Evolutionary conservation across 495 filamentous ascomycete genomes (phyloP).

Genomic region (Lasiosphaeria miniovina): DNA sequence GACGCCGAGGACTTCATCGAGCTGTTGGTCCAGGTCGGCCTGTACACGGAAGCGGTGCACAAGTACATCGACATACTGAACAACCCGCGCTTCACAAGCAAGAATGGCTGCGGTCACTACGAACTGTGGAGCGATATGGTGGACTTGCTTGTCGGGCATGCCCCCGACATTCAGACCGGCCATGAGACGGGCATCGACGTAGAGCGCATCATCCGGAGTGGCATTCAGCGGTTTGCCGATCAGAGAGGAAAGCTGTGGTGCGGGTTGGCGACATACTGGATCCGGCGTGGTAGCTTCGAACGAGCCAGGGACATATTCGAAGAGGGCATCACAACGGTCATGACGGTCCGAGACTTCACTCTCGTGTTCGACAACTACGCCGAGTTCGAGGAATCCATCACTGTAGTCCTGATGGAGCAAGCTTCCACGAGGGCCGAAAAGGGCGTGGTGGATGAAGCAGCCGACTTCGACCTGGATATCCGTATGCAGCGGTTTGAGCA

Average conservation of each 20-base stretch:
- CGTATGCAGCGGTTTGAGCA: slow-evolving; percentile 98
- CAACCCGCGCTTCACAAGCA: slow-evolving; percentile 87
- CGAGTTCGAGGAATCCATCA: slow-evolving; percentile 96
- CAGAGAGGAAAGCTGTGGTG: slow-evolving; percentile 97
- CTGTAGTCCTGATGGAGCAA: slow-evolving; percentile 83
- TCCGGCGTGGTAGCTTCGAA: slow-evolving; percentile 88
- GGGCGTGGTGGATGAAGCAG: slow-evolving; percentile 74
- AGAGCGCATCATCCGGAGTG: slow-evolving; percentile 89
- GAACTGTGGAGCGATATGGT: slow-evolving; percentile 98
- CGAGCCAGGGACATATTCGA: slow-evolving; percentile 88
- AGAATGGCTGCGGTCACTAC: slow-evolving; percentile 90
- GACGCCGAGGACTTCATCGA: slow-evolving; percentile 94
- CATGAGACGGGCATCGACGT: slow-evolving; percentile 82
- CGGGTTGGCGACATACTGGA: slow-evolving; percentile 95
- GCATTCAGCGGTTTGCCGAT: slow-evolving; percentile 88
- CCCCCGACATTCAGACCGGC: slow-evolving; percentile 77
- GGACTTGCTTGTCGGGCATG: slow-evolving; percentile 90
- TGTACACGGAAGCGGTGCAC: slow-evolving; percentile 89
- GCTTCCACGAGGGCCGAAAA: slow-evolving; percentile 80
- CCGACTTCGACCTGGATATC: slow-evolving; percentile 94
- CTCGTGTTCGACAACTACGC: slow-evolving; percentile 94
- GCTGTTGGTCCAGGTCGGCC: slow-evolving; percentile 73
- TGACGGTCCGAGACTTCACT: slow-evolving; percentile 99
- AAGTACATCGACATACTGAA: slow-evolving; percentile 93
- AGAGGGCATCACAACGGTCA: slow-evolving; percentile 94